phyloP scores from a whole-genome alignment of 805 yeast genomes.

The Yamadazyma paraphyllophila region DNA sequence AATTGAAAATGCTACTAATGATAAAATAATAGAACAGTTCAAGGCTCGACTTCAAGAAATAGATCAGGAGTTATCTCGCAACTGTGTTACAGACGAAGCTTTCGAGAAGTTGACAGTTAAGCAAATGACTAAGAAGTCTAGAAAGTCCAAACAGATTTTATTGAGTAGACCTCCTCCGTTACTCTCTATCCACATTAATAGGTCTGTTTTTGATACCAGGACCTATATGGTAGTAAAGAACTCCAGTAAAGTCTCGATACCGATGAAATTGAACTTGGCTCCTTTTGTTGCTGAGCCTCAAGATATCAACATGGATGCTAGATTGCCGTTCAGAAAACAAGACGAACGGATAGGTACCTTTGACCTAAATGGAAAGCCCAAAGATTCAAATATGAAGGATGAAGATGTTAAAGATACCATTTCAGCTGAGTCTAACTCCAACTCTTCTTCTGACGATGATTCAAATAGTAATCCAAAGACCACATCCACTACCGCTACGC shows the following conservation, averaged over 20 bases:
- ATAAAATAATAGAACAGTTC: conserved; percentile 29
- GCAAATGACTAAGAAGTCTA: conserved; percentile 69
- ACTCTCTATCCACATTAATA: conserved; percentile 81
- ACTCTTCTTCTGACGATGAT: conserved; percentile 5
- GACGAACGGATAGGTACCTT: conserved; percentile 28
- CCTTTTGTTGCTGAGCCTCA: conserved; percentile 67
- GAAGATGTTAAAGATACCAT: not conserved
- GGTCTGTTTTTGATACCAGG: conserved; percentile 88
- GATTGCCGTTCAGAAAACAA: conserved; percentile 67
- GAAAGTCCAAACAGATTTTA: conserved; percentile 79
- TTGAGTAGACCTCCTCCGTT: conserved; percentile 81
- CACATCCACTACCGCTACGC: conserved; percentile 12
- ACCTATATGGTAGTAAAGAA: conserved; percentile 84
- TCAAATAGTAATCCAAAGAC: conserved; percentile 2
- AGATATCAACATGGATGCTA: conserved; percentile 77
- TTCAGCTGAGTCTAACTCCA: not conserved
- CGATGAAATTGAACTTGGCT: conserved; percentile 62
- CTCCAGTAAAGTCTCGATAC: conserved; percentile 77
- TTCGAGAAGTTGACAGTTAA: conserved; percentile 72
- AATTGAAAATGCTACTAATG: conserved; percentile 44
- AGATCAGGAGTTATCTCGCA: conserved; percentile 52
- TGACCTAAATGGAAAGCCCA: not conserved
- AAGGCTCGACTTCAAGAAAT: conserved; percentile 28
- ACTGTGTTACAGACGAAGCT: conserved; percentile 75
- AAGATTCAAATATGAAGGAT: too few species aligned